These are phyloP conservation scores for Umbelopsis ramanniana DNA, from an alignment of 192 early-diverging fungal genomes.

Conservation along the genomic window DNA sequence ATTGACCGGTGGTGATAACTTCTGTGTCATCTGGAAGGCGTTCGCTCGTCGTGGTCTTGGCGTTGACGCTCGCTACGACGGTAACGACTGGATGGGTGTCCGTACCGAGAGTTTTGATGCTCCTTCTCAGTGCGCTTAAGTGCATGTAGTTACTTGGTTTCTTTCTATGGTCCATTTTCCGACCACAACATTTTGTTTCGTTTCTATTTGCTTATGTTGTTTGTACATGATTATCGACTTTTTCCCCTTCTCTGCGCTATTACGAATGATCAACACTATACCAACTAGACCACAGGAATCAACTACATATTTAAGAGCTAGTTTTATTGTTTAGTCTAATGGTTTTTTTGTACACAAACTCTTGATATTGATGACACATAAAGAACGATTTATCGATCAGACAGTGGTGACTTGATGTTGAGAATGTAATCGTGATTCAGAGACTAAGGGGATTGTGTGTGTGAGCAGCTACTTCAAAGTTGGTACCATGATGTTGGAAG, in stretches of 20 bases:
- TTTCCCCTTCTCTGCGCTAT: not conserved
- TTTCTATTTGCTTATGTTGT: not conserved
- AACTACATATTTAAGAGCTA: not conserved
- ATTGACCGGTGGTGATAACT: conserved; percentile 68
- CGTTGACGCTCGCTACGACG: conserved; percentile 60
- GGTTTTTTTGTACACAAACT: not conserved
- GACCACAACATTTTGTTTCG: not conserved
- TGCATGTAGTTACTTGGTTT: not conserved
- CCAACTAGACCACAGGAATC: not conserved
- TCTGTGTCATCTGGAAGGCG: conserved; percentile 72
- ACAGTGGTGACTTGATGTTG: not conserved
- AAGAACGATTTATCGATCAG: not conserved
- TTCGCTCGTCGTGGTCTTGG: conserved; percentile 95
- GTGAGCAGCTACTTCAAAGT: no score
- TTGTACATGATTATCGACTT: conserved; percentile 23
- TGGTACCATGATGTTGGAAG: no score
- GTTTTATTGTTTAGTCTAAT: conserved; percentile 13
- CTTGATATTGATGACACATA: not conserved
- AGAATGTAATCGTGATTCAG: no score
- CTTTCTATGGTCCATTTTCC: not conserved
- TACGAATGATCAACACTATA: not conserved
- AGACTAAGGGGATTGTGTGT: no score
- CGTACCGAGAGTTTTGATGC: conserved; percentile 35
- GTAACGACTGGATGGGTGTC: conserved; percentile 37
- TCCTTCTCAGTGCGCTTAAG: conserved; percentile 26